phyloP scores from a whole-genome alignment of 208 protist species.

The Willaertia magna region DNA sequence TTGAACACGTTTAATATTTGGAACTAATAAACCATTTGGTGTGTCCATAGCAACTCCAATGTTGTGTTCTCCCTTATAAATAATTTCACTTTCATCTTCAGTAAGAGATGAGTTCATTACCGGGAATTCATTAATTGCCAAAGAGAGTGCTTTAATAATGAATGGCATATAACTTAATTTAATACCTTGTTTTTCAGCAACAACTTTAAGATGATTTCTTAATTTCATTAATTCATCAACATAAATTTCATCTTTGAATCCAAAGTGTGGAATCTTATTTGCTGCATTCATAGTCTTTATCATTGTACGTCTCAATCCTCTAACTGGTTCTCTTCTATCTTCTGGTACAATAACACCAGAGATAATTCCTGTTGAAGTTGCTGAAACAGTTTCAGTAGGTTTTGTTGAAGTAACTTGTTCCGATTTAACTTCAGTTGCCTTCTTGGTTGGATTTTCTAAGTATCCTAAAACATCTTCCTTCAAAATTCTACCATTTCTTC shows the following conservation, averaged over 20 bases:
- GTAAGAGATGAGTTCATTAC: constrained; percentile 62
- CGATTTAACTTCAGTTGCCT: neutral
- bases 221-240: constrained; percentile 53
- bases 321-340: constrained; percentile 21
- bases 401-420: neutral
- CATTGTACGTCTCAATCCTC: constrained; percentile 57
- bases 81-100: constrained; percentile 44
- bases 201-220: constrained; percentile 37
- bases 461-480: constrained; percentile 66
- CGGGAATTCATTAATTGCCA: constrained; percentile 64
- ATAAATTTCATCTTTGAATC: constrained; percentile 66
- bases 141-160: constrained; percentile 78
- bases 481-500: constrained; percentile 61
- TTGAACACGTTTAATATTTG: constrained; percentile 75
- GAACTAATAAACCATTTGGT: constrained; percentile 78
- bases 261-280: constrained; percentile 65
- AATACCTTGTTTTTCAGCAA: constrained; percentile 33
- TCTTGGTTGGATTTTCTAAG: neutral
- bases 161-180: constrained; percentile 80
- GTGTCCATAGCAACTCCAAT: constrained; percentile 90
- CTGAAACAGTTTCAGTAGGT: neutral
- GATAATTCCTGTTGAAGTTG: neutral
- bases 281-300: constrained; percentile 76
- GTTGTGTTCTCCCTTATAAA: constrained; percentile 71
- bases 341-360: neutral